Base-by-base conservation (phyloP, 768 basidiomycete species). In the Fistulinella prunicolor region DNA sequence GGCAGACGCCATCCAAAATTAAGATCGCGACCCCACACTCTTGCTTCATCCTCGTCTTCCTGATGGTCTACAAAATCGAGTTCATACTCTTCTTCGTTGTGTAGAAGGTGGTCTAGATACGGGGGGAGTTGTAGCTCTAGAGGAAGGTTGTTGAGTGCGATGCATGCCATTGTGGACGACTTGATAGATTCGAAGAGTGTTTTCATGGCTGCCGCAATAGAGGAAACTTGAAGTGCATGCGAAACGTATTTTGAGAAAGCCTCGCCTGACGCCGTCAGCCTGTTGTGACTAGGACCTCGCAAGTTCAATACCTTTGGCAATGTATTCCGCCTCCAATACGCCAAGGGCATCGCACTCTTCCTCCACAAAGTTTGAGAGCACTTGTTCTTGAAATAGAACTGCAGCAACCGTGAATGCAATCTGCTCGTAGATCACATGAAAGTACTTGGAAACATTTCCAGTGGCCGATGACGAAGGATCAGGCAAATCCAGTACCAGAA, bases 351-450 rank as follows among this genome's bases (percentile, higher is more conserved):
- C 88, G 26, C 87, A 89, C 62, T 97, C 86, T 37, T 69, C 66
- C 52, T 93, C 90, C 1, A 99, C 88, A 66, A 88, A 97, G 60
- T 88, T 86, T 26, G 83, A 82, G 43, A 86, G 67, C 4, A 91
- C 85, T 68, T 99, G 95, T 61, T 96, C 86, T 62, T 92, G 89
- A 57, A 86, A 94, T 37, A 97, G 74, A 9, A 94, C 92, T 6
- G 95, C 96, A 2, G 94, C 92, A 53, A 92, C 74, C 3, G 89
- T 86, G 70, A 94, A 94, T 0, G 85, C 86, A 47, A 95, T 78
- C 61, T 94, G 92, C 52, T 90, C 81, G 60, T 96, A 96, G 32
- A 96, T 80, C 38, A 85, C 81, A 61, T 95, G 90, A 57, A 91
- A 83, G 61, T 93, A 89, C 62, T 82, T 85, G 41, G 79, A 71